Conservation (phyloP, 73 alveolate genomes). For the Paramecium sexaurelia region DNA sequence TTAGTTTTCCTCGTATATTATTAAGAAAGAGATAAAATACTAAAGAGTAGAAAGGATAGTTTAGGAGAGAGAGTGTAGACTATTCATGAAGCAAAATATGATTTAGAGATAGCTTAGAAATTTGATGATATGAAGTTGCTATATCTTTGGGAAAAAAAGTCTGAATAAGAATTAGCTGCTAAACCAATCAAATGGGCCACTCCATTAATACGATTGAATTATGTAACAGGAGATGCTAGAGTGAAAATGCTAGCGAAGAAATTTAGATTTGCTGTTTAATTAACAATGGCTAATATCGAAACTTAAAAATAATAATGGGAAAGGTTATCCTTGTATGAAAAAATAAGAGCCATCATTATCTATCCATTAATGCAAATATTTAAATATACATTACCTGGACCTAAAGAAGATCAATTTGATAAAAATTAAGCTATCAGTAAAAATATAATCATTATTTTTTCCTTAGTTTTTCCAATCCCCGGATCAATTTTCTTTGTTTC, state of each 20-base stretch:
- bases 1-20: slow-evolving; percentile 1
- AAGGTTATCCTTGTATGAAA: neutral
- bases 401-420: slow-evolving; percentile 9
- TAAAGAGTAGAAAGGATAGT: neutral
- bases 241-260: slow-evolving; percentile 36
- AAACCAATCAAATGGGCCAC: slow-evolving; percentile 21
- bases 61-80: neutral
- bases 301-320: slow-evolving; percentile 7
- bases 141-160: neutral
- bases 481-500: neutral
- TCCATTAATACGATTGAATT: neutral
- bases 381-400: slow-evolving; percentile 33
- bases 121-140: neutral
- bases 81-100: slow-evolving; percentile 3
- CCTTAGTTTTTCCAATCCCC: neutral
- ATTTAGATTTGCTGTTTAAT: slow-evolving; percentile 19
- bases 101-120: slow-evolving; percentile 8
- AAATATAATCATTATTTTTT: neutral
- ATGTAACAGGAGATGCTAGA: slow-evolving; percentile 10
- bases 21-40: slow-evolving; percentile 13
- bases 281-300: slow-evolving; percentile 43
- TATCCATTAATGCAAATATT: neutral
- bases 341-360: neutral
- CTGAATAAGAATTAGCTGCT: neutral
- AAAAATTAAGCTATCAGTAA: slow-evolving; percentile 11